phyloP scores from a whole-genome alignment of 2,329 filamentous ascomycete species.

The Nemania sp. region DNA sequence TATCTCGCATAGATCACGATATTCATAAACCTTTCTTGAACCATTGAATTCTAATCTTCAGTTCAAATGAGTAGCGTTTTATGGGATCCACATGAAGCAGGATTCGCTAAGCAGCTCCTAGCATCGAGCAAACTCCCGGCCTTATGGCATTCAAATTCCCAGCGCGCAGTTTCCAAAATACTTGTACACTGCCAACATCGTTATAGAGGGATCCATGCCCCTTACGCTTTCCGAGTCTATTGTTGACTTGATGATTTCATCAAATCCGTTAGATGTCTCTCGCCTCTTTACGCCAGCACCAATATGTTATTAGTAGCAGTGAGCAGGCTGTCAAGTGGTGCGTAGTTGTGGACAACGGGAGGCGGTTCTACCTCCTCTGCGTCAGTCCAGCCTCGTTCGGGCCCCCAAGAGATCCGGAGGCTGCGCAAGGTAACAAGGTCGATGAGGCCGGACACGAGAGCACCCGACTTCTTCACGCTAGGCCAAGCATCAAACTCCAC shows the following conservation, averaged over 20 bases:
- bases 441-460: slow-evolving; percentile 65
- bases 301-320: slow-evolving; percentile 29
- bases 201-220: background rate
- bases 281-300: slow-evolving; percentile 29
- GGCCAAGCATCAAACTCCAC: slow-evolving; percentile 73
- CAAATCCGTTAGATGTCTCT: background rate
- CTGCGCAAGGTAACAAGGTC: slow-evolving; percentile 52
- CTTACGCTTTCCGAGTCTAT: background rate
- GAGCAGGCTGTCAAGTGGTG: slow-evolving; percentile 25
- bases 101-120: slow-evolving; percentile 1
- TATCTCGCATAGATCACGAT: no score
- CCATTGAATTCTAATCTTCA: background rate
- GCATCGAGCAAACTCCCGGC: background rate
- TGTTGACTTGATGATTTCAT: background rate
- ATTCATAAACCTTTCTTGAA: background rate
- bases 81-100: slow-evolving; percentile 6
- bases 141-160: background rate
- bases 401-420: slow-evolving; percentile 67
- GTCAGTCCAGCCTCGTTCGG: slow-evolving; percentile 67
- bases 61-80: slow-evolving; percentile 5
- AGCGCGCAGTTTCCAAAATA: background rate
- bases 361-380: slow-evolving; percentile 47
- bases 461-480: slow-evolving; percentile 65
- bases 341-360: slow-evolving; percentile 35
- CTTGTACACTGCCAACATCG: slow-evolving; percentile 3